Evolutionary conservation across 768 basidiomycete genomes (phyloP), one percentile per base, ranked within the genome.

Genomic region (Pisolithus albus): DNA sequence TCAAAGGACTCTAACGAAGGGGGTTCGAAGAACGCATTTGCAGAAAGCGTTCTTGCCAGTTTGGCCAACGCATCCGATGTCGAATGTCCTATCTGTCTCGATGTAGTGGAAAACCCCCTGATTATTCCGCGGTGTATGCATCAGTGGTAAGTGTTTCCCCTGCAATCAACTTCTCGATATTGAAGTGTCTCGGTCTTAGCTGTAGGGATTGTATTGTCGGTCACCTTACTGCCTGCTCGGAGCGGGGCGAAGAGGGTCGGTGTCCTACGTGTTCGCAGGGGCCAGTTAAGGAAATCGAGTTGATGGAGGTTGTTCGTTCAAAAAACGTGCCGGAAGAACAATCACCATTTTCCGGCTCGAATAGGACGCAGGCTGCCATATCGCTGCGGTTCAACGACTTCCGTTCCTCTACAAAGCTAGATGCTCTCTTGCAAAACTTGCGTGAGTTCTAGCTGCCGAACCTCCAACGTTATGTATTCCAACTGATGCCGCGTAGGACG

Each of bases 151-250:
- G 59, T 10, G 24, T 8, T n/a, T 38, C 37, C 3, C 36, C 34
- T n/a, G 42, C 41, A 15, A 30, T n/a, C 26, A 6, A 28, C 28
- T 37, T 7, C 19, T 36, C 24, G 26, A 28, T 15, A 24, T 28
- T n/a, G 43, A 26, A 46, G 56, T 19, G 47, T 30, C 4, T 37
- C 50, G 18, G 55, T 10, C 36, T 50, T 61, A 88, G 91, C 53
- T 98, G 94, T 66, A 95, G 90, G 65, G 90, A 92, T 56, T 98
- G 94, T 60, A 88, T 94, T 21, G 66, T 89, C 16, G 78, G 82
- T 9, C 86, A 82, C 59, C 74, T 96, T 24, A 77, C 79, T 18
- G 75, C 76, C 9, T 83, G 84, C 56, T 78, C 84, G 48, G 84
- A 86, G 59, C 82, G 79, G 53, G 81, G 75, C 4, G 83, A 91